These are phyloP conservation scores for Irpex sp. DNA, from an alignment of 1,284 basidiomycete species.

Conservation along the genomic window DNA sequence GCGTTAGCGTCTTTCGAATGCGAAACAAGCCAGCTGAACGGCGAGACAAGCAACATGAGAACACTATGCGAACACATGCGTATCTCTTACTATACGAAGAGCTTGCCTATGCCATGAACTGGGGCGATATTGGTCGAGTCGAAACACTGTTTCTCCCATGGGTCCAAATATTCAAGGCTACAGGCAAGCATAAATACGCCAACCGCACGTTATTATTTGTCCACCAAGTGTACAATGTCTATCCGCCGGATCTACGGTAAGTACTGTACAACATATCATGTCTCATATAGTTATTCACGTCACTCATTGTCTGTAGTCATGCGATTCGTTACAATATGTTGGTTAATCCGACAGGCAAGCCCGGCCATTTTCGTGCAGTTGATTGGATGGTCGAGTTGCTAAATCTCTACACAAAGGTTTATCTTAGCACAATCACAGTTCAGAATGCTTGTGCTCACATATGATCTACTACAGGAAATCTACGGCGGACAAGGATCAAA, in stretches of 20 bases:
- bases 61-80: slow-evolving; percentile 12
- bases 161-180: slow-evolving; percentile 25
- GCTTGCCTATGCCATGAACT: slow-evolving; percentile 24
- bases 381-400: slow-evolving; percentile 30
- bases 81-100: slow-evolving; percentile 27
- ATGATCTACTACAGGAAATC: background rate
- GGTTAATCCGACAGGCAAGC: slow-evolving; percentile 25
- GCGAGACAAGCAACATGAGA: no score
- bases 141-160: slow-evolving; percentile 22
- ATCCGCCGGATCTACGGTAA: background rate
- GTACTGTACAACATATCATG: no score
- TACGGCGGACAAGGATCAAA: slow-evolving; percentile 20
- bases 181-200: slow-evolving; percentile 30
- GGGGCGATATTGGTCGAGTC: slow-evolving; percentile 30
- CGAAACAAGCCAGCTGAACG: no score
- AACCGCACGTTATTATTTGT: slow-evolving; percentile 16
- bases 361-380: slow-evolving; percentile 21
- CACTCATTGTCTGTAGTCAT: slow-evolving; percentile 7
- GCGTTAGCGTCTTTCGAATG: no score
- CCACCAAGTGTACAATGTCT: slow-evolving; percentile 15
- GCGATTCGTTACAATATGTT: slow-evolving; percentile 25
- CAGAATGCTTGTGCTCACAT: no score
- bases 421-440: background rate
- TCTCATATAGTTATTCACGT: no score
- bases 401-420: slow-evolving; percentile 29